Conservation (phyloP, 768 basidiomycete species). For the Cystofilobasidium ferigula region DNA sequence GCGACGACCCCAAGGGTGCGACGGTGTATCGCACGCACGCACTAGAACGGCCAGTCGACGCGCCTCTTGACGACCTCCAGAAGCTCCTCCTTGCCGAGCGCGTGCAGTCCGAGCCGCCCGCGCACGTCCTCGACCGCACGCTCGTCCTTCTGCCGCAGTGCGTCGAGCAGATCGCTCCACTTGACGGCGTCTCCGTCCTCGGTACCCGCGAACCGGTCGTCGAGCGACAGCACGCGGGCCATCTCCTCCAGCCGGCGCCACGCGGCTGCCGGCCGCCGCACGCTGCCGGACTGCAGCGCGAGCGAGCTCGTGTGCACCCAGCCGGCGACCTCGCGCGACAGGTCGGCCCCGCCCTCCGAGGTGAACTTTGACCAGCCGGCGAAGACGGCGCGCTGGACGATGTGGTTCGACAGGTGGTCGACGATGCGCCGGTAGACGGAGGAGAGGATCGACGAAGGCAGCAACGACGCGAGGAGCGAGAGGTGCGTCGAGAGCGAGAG, state of each 20-base stretch:
- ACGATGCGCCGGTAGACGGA: slow-evolving; percentile 58
- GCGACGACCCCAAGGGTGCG: too few relatives aligned
- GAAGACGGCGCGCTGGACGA: slow-evolving; percentile 73
- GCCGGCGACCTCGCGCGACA: slow-evolving; percentile 62
- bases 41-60: background rate
- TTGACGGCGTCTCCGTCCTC: background rate
- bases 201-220: background rate
- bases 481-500: slow-evolving; percentile 73
- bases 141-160: background rate
- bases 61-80: background rate
- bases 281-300: slow-evolving; percentile 45
- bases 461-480: slow-evolving; percentile 51
- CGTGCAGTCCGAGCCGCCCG: background rate
- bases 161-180: background rate
- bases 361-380: slow-evolving; percentile 56
- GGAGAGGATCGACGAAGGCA: slow-evolving; percentile 50
- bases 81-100: background rate
- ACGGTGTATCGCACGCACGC: too few relatives aligned
- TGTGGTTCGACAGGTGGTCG: slow-evolving; percentile 58
- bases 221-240: slow-evolving; percentile 6
- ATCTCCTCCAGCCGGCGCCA: slow-evolving; percentile 46
- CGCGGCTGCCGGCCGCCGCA: slow-evolving; percentile 52
- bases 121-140: background rate
- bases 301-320: slow-evolving; percentile 70
- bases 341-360: slow-evolving; percentile 49